Conservation (phyloP, 2,329 filamentous ascomycete genomes). For the Hyphodiscus sp. region DNA sequence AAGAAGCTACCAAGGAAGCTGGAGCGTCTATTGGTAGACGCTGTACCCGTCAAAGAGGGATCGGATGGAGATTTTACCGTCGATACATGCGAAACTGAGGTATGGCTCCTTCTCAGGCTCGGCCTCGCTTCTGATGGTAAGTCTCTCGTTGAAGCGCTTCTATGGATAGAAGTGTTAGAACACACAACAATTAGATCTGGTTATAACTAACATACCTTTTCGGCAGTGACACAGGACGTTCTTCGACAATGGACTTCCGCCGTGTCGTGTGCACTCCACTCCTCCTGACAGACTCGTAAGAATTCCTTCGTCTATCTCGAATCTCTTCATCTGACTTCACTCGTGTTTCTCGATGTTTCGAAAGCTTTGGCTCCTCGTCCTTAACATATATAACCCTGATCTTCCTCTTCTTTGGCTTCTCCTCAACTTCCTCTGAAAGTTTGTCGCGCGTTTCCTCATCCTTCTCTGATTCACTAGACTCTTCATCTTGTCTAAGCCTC, state of each 20-base stretch:
- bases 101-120: constrained; percentile 20
- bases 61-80: constrained; percentile 10
- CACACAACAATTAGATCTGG: not conserved
- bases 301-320: constrained; percentile 5
- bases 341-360: constrained; percentile 13
- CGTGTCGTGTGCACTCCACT: constrained; percentile 17
- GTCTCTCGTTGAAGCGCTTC: constrained; percentile 14
- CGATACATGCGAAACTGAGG: constrained; percentile 17
- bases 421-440: constrained; percentile 8
- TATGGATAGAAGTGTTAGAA: not conserved
- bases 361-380: constrained; percentile 14
- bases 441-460: constrained; percentile 1
- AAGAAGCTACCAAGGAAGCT: constrained; percentile 22
- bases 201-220: constrained; percentile 16
- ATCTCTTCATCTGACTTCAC: constrained; percentile 9
- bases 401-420: constrained; percentile 20
- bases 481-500: constrained; percentile 16
- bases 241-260: constrained; percentile 15
- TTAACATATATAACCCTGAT: constrained; percentile 22
- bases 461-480: constrained; percentile 16
- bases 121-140: constrained; percentile 11
- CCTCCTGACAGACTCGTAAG: constrained; percentile 13
- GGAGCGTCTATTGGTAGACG: constrained; percentile 11
- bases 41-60: constrained; percentile 14
- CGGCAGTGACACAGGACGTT: constrained; percentile 14